Conservation (phyloP, 2,329 filamentous ascomycete species). For the Claviceps sp. region DNA sequence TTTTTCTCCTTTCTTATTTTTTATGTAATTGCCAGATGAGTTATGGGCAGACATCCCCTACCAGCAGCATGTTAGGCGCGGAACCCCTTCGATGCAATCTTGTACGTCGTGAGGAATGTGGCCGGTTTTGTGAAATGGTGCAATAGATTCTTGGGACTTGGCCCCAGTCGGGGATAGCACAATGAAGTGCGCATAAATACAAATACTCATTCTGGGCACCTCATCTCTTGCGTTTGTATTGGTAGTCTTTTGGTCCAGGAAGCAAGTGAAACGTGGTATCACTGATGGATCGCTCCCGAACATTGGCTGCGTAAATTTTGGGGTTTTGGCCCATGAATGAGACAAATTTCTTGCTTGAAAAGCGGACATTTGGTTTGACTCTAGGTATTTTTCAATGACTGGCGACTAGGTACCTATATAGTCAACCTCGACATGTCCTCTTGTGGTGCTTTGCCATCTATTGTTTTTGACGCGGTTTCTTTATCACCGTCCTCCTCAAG, state of each 20-base stretch:
- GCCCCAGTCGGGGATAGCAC: background rate
- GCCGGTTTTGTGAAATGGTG: constrained; percentile 25
- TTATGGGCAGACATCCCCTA: constrained; percentile 14
- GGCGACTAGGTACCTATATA: constrained; percentile 10
- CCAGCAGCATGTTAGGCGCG: constrained; percentile 23
- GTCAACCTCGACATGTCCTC: constrained; percentile 17
- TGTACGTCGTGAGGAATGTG: constrained; percentile 2
- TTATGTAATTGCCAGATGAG: constrained; percentile 6
- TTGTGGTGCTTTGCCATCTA: constrained; percentile 9
- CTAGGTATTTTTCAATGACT: constrained; percentile 10
- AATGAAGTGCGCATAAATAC: constrained; percentile 10
- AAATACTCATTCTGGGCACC: constrained; percentile 4
- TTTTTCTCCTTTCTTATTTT: constrained; percentile 7
- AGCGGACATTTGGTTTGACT: background rate
- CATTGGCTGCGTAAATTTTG: too few species aligned
- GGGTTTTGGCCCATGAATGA: background rate
- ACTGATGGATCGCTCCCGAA: too few species aligned
- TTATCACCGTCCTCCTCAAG: background rate
- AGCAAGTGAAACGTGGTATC: too few species aligned
- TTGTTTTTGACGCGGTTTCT: background rate
- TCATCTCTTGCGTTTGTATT: too few species aligned
- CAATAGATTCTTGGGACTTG: constrained; percentile 20
- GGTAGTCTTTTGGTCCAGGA: too few species aligned
- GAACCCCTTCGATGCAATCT: constrained; percentile 6
- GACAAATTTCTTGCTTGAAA: background rate